A percentile compares a stretch with the other conserved stretches of the same genome.
These are phyloP conservation scores for Alternaria arborescens DNA, from an alignment of 2,329 filamentous ascomycete genomes.

Conservation along the genomic window DNA sequence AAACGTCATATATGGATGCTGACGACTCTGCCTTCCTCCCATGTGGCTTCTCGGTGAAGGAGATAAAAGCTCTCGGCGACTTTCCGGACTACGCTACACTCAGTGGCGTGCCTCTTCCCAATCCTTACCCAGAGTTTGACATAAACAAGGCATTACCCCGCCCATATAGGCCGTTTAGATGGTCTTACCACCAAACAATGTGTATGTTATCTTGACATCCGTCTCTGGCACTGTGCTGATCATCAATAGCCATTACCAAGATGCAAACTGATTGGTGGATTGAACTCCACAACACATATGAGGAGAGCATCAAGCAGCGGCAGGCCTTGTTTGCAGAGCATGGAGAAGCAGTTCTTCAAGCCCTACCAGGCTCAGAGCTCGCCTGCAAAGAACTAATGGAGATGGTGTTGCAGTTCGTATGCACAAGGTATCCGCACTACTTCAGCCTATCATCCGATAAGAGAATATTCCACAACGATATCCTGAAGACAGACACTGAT, in stretches of 20 bases:
- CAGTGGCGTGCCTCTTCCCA: slow-evolving; percentile 76
- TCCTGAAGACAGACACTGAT: slow-evolving; percentile 70
- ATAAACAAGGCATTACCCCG: slow-evolving; percentile 73
- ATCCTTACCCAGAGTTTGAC: slow-evolving; percentile 70
- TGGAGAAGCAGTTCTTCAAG: slow-evolving; percentile 70
- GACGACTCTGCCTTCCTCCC: slow-evolving; percentile 61
- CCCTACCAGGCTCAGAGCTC: slow-evolving; percentile 77
- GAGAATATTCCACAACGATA: slow-evolving; percentile 71
- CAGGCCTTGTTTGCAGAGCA: slow-evolving; percentile 70
- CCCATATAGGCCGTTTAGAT: slow-evolving; percentile 82
- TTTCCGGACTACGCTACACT: slow-evolving; percentile 82
- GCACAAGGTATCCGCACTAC: slow-evolving; percentile 76
- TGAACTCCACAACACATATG: slow-evolving; percentile 82
- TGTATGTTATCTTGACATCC: slow-evolving; percentile 63
- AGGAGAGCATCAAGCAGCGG: slow-evolving; percentile 72
- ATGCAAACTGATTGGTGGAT: slow-evolving; percentile 87
- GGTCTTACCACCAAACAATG: slow-evolving; percentile 92
- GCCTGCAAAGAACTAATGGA: slow-evolving; percentile 90
- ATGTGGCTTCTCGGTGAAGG: slow-evolving; percentile 74
- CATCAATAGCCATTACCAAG: slow-evolving; percentile 71
- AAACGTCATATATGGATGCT: slow-evolving; percentile 37
- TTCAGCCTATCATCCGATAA: slow-evolving; percentile 66
- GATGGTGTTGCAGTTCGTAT: slow-evolving; percentile 82
- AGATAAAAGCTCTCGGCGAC: slow-evolving; percentile 74
- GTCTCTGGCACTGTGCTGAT: slow-evolving; percentile 12